A percentile compares a stretch with the other conserved stretches of the same genome.
phyloP scores from a whole-genome alignment of 495 filamentous ascomycete genomes.

The Cercophora sp. region DNA sequence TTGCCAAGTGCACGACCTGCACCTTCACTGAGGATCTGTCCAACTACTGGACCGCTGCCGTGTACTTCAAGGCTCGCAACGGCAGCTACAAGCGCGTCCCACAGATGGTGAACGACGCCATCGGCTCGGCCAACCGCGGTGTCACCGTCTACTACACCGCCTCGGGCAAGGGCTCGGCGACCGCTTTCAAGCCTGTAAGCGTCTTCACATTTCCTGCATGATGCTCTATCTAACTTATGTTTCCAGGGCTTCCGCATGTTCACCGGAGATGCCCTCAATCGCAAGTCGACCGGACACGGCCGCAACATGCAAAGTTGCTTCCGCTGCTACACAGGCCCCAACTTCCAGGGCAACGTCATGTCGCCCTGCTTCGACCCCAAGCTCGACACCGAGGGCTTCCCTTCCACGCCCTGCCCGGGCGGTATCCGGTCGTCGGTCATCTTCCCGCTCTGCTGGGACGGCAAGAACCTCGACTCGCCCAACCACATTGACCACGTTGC shows the following conservation, averaged over 20 bases:
- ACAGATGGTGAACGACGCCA: slow-evolving; percentile 24
- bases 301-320: slow-evolving; percentile 41
- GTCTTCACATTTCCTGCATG: background rate
- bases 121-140: slow-evolving; percentile 22
- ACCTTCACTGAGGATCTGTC: slow-evolving; percentile 42
- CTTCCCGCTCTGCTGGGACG: slow-evolving; percentile 54
- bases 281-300: slow-evolving; percentile 27
- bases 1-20: slow-evolving; percentile 40
- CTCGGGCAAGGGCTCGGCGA: slow-evolving; percentile 35
- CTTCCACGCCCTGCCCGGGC: slow-evolving; percentile 34
- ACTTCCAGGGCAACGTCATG: slow-evolving; percentile 39
- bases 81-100: slow-evolving; percentile 48
- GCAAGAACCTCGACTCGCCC: slow-evolving; percentile 48
- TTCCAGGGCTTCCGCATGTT: slow-evolving; percentile 51
- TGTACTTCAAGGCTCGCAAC: slow-evolving; percentile 51
- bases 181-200: slow-evolving; percentile 48
- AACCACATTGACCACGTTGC: slow-evolving; percentile 48
- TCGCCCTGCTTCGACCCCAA: slow-evolving; percentile 38
- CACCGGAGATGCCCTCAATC: slow-evolving; percentile 38
- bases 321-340: slow-evolving; percentile 29
- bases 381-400: slow-evolving; percentile 38
- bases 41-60: slow-evolving; percentile 53
- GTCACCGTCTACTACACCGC: slow-evolving; percentile 30
- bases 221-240: background rate
- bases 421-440: slow-evolving; percentile 49